Base-by-base conservation (phyloP, 768 basidiomycete genomes). In the Tulasnella sp. region DNA sequence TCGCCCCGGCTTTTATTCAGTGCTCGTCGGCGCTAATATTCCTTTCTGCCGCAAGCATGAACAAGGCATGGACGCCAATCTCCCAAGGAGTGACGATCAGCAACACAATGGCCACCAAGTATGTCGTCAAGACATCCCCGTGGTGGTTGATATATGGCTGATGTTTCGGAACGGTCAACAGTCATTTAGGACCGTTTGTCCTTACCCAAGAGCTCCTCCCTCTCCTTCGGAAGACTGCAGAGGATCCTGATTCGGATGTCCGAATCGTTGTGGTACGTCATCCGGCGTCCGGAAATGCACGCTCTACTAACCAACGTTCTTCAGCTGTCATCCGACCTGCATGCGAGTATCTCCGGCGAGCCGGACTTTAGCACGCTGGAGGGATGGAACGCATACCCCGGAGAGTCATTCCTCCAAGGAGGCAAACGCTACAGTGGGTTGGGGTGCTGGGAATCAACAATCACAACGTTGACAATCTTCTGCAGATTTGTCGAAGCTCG, bases 141-240 rank as follows among this genome's bases (percentile, higher is more conserved):
- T n/a, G 4, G 6, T 21, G 15, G n/a, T 4, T 1, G 17, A 7
- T 27, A 21, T 36, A 36, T 27, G 19, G n/a, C 7, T 6, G 21
- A n/a, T 2, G 8, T 19, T 29, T 31, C 17, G 32, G 11, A 19
- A 4, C 15, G 14, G 4, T 6, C 12, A 48, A 31, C 43, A 67
- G 78, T 67, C 69, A 77, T 69, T 60, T 84, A 67, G 52, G 78
- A 68, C 80, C 80, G 65, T 64, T 79, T 55, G 72, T 76, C 12
- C 74, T 83, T 59, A 82, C 79, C 5, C 67, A 71, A 17, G 71
- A 73, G 4, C 71, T 83, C 7, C 69, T 81, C 31, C 77, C 81
- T 1, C 63, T 81, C 2, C 63, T 83, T 41, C 68, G 67, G 36
- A 65, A 70, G 54, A 83, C 82, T 0, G 75, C 78, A 0, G 61